Evolutionary conservation across 1,139 yeast genomes (phyloP), one percentile per base, ranked within the genome.

Genomic region (Saccharomyces hybrid): DNA sequence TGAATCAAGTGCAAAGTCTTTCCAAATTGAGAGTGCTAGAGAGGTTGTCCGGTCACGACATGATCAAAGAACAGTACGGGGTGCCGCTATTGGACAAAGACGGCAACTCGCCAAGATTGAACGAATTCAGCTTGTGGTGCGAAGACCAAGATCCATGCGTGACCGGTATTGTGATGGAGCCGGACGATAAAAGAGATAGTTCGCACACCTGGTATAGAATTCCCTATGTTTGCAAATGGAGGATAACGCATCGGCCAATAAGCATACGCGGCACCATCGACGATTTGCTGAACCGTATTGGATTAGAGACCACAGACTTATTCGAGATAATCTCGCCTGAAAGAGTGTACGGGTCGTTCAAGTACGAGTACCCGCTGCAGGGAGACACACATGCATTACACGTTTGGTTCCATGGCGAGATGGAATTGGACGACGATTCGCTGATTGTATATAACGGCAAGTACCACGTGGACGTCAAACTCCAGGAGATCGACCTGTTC

Each of bases 61-160:
- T 67, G 65, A 63, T 68, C 20, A 64, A 64, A 50, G 69, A 65
- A 25, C 59, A 67, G 46, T 68, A 63, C 52, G 68, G 69, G 1
- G 66, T 68, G 2, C 71, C 71, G 5, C 48, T 68, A 26, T 61
- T 58, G 48, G 60, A 61, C 9, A 49, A 52, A 23, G 57, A 61
- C 23, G 60, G 59, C 13, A 58, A 56, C 32, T 56, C 60, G 1
- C 65, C 66, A 3, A 52, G 55, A 31, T 46, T 57, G 14, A 56
- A 58, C 32, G 58, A 61, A 7, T 65, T 68, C 49, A 57, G 59
- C 26, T 58, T 68, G 41, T 68, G 71, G 72, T 61, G 67, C 47
- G 68, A 68, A 50, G 70, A 68, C 49, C 64, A 62, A 50, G 64
- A 64, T 34, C 68, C 68, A 6, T 63, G 69, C 34, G 56, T 68